These are phyloP conservation scores for Amoeboradix gromovi DNA, from an alignment of 371 early-diverging fungal genomes.

Conservation along the genomic window DNA sequence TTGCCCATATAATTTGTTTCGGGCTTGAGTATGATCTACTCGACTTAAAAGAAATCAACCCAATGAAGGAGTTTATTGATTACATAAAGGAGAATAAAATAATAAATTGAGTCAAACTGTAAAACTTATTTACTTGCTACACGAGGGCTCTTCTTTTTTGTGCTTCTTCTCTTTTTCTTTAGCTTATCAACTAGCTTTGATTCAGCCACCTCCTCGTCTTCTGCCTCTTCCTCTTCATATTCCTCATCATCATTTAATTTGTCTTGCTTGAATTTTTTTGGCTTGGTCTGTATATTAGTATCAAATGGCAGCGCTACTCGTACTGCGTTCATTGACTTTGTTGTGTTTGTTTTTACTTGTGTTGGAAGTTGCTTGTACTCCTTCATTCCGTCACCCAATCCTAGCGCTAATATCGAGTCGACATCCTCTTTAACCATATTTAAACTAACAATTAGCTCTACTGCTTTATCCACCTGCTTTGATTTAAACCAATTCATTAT, in stretches of 20 bases:
- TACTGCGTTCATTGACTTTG: too few species aligned
- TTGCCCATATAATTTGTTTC: constrained; percentile 59
- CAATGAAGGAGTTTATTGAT: constrained; percentile 3
- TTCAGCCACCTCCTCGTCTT: not conserved
- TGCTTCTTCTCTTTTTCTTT: not conserved
- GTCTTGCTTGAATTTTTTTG: not conserved
- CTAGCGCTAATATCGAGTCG: too few species aligned
- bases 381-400: too few species aligned
- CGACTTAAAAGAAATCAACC: constrained; percentile 7
- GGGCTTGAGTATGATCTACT: constrained; percentile 45
- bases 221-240: not conserved
- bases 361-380: too few species aligned
- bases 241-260: not conserved
- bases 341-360: too few species aligned
- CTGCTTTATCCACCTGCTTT: too few species aligned
- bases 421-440: too few species aligned
- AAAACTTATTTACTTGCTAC: not conserved
- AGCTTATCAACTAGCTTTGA: not conserved
- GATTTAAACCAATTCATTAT: too few species aligned
- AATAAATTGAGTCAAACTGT: not conserved
- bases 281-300: not conserved
- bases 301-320: too few species aligned
- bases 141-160: not conserved
- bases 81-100: not conserved
- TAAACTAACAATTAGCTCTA: too few species aligned